Conservation (phyloP, 2,329 filamentous ascomycete genomes). For the Xenoacremonium recifei region DNA sequence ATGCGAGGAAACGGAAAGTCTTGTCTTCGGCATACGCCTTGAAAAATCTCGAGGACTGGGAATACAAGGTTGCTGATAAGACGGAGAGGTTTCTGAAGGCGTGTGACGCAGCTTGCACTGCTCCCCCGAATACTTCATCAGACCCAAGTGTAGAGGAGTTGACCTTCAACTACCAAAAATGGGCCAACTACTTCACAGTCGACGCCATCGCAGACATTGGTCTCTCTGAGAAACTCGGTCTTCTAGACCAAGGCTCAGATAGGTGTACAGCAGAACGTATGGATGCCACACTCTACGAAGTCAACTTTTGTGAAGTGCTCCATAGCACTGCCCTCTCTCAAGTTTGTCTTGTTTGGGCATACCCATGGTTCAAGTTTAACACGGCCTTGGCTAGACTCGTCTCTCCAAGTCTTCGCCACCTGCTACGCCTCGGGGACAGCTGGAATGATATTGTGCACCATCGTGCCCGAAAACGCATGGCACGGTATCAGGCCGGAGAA, state of each 20-base stretch:
- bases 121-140: constrained; percentile 27
- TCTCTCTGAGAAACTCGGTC: constrained; percentile 45
- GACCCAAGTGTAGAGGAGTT: constrained; percentile 34
- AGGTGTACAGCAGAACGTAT: constrained; percentile 37
- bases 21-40: constrained; percentile 49
- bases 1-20: constrained; percentile 48
- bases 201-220: constrained; percentile 58
- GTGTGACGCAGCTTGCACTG: constrained; percentile 41
- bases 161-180: constrained; percentile 47
- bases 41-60: constrained; percentile 53
- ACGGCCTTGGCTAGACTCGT: constrained; percentile 46
- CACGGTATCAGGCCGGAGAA: constrained; percentile 37
- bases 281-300: constrained; percentile 43
- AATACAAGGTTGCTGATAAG: constrained; percentile 53
- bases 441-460: constrained; percentile 38
- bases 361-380: constrained; percentile 47
- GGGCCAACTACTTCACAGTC: constrained; percentile 51
- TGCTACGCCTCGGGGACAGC: constrained; percentile 24
- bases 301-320: constrained; percentile 45
- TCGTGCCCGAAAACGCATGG: constrained; percentile 29
- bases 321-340: constrained; percentile 49
- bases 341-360: constrained; percentile 48
- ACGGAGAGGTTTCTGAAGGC: constrained; percentile 40
- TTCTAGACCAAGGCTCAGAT: constrained; percentile 48
- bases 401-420: constrained; percentile 34